phyloP scores from a whole-genome alignment of 2,329 filamentous ascomycete species.

The Zymoseptoria ardabiliae region DNA sequence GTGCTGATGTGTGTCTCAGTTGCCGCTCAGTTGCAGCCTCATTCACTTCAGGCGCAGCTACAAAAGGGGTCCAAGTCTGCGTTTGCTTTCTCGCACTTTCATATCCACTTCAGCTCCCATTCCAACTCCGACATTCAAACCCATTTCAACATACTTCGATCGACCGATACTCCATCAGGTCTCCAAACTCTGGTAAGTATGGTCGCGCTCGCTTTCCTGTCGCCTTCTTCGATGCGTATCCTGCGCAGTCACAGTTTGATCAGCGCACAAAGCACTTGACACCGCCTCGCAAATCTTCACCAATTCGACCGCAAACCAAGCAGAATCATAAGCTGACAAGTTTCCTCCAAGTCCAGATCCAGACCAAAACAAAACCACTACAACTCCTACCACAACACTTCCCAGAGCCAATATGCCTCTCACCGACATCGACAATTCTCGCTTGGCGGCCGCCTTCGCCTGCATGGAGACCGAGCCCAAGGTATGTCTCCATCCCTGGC shows the following conservation, averaged over 20 bases:
- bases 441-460: slow-evolving; percentile 26
- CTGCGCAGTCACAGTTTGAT: not conserved
- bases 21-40: not conserved
- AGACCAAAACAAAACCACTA: not conserved
- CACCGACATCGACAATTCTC: slow-evolving; percentile 23
- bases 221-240: not conserved
- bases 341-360: not conserved
- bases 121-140: not conserved
- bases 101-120: not conserved
- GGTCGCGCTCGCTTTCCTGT: not conserved
- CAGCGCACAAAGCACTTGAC: not conserved
- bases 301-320: not conserved
- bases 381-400: not conserved
- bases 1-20: not conserved
- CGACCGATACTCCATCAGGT: not conserved
- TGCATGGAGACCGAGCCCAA: slow-evolving; percentile 28
- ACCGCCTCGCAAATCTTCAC: not conserved
- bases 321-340: not conserved
- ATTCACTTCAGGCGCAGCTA: not conserved
- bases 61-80: not conserved
- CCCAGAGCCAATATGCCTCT: slow-evolving; percentile 17
- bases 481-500: slow-evolving; percentile 8
- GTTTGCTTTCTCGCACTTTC: not conserved
- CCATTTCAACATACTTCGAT: not conserved
- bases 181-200: not conserved